These are phyloP conservation scores for Syncephalastrum sp. DNA, from an alignment of 371 early-diverging fungal genomes.

Conservation along the genomic window DNA sequence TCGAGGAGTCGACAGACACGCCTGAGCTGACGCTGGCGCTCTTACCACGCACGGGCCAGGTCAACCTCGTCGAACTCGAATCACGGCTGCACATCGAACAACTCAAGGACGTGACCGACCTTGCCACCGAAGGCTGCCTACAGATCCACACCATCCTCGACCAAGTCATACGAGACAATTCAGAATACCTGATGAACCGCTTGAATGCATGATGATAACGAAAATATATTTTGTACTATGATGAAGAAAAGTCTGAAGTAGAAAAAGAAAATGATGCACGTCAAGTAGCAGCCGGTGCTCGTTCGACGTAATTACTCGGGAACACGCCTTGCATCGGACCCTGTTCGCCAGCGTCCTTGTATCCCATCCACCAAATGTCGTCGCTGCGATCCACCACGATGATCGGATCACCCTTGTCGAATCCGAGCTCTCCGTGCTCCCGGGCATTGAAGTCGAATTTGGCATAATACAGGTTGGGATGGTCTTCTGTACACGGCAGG, in stretches of 20 bases:
- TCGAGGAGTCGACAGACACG: constrained; percentile 86
- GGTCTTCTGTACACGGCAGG: constrained; percentile 35
- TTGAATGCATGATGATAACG: constrained; percentile 30
- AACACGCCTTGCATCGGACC: constrained; percentile 63
- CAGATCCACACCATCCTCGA: constrained; percentile 80
- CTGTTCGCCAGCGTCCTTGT: constrained; percentile 56
- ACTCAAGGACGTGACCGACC: constrained; percentile 71
- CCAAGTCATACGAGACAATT: constrained; percentile 67
- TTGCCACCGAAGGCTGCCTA: constrained; percentile 85
- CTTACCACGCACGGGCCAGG: constrained; percentile 79
- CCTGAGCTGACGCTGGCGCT: constrained; percentile 91
- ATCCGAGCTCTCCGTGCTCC: constrained; percentile 78
- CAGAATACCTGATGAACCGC: constrained; percentile 41
- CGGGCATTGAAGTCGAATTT: constrained; percentile 75
- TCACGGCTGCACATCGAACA: constrained; percentile 84
- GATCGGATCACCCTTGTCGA: constrained; percentile 70
- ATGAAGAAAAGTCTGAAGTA: no score
- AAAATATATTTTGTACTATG: neutral
- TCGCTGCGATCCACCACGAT: constrained; percentile 78
- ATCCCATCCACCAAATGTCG: constrained; percentile 87
- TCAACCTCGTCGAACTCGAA: constrained; percentile 86
- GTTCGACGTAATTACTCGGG: constrained; percentile 75
- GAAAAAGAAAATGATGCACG: no score
- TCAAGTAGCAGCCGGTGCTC: constrained; percentile 19
- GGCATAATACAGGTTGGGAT: constrained; percentile 62